Evolutionary conservation across 768 basidiomycete genomes (phyloP), one percentile per base, ranked within the genome.

Genomic region (Leccinum barrowsii): DNA sequence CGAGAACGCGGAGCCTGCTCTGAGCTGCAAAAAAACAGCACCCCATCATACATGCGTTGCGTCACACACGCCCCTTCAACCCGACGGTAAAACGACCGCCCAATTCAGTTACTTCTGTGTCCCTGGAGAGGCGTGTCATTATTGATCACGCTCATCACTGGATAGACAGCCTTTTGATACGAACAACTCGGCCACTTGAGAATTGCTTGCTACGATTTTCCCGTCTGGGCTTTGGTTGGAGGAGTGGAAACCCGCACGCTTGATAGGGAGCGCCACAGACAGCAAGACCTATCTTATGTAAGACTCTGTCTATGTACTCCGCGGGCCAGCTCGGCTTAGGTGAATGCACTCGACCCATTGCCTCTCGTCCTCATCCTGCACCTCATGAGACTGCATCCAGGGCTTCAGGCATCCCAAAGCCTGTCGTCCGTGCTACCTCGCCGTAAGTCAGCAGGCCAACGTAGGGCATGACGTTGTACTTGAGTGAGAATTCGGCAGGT

Each of bases 391-490:
- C 69, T 1, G 71, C 66, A 56, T 74, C 72, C 46, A 64, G 59
- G 7, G 71, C 71, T 24, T 70, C 69, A 50, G 73, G 73, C 63
- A 74, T 69, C 13, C 65, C 67, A n/a, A 78, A 67, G 24, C 75
- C 70, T 57, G 72, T 65, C 37, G 77, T 80, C 50, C 78, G 76
- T 50, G 78, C 78, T 13, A 85, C 91, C 70, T 91, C 88, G 24
- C 92, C 93, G 52, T 87, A 89, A 3, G 82, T 86, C 50, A 94
- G 79, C 47, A 85, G 64, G 19, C 94, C 94, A 19, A 95, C 90
- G 67, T 89, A 86, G 7, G 94, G 94, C 92, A 95, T 94, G 32
- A 93, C 68, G 67, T 94, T 93, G 74, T 94, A 96, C 66, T 88
- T 90, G 26, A 96, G 79, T 1, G 82, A 76, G 70, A 90, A 94